These are phyloP conservation scores for Reticulascus tulasneorum DNA, from an alignment of 2,329 filamentous ascomycete genomes.

Conservation along the genomic window DNA sequence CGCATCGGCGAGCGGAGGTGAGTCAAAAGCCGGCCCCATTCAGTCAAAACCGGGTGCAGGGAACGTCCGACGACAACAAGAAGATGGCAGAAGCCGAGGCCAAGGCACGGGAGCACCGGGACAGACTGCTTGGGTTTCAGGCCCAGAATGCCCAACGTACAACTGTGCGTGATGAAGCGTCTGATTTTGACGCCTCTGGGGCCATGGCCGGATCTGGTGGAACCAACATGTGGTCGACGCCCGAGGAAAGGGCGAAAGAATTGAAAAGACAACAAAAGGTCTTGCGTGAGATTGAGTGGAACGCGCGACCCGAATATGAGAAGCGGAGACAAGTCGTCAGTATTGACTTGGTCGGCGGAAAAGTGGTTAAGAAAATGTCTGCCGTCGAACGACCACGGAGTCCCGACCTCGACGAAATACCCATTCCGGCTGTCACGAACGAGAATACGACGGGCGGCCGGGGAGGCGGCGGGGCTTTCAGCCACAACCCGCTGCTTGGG, in stretches of 20 bases:
- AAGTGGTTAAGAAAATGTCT: constrained; percentile 69
- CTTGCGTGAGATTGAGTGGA: constrained; percentile 82
- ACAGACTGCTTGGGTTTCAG: constrained; percentile 77
- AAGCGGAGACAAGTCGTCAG: constrained; percentile 81
- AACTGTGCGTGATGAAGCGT: constrained; percentile 79
- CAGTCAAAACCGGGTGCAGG: constrained; percentile 36
- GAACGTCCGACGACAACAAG: constrained; percentile 22
- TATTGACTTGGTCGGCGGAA: constrained; percentile 75
- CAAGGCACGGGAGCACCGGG: constrained; percentile 72
- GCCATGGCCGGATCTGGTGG: constrained; percentile 41
- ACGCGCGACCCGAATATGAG: constrained; percentile 80
- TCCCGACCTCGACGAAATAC: constrained; percentile 35
- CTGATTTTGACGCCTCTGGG: constrained; percentile 52
- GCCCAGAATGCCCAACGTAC: constrained; percentile 81
- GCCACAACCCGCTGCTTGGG: constrained; percentile 63
- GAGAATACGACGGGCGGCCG: constrained; percentile 17
- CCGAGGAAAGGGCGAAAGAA: constrained; percentile 76
- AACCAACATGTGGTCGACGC: constrained; percentile 81
- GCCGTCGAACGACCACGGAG: constrained; percentile 55
- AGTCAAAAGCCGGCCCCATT: constrained; percentile 59
- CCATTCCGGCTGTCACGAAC: constrained; percentile 18
- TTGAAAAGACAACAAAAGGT: constrained; percentile 83
- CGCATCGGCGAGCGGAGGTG: constrained; percentile 63
- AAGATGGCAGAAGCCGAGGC: constrained; percentile 55
- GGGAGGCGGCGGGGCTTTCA: constrained; percentile 56